phyloP scores from a whole-genome alignment of 2,329 filamentous ascomycete species.

The Fusarium sp. region DNA sequence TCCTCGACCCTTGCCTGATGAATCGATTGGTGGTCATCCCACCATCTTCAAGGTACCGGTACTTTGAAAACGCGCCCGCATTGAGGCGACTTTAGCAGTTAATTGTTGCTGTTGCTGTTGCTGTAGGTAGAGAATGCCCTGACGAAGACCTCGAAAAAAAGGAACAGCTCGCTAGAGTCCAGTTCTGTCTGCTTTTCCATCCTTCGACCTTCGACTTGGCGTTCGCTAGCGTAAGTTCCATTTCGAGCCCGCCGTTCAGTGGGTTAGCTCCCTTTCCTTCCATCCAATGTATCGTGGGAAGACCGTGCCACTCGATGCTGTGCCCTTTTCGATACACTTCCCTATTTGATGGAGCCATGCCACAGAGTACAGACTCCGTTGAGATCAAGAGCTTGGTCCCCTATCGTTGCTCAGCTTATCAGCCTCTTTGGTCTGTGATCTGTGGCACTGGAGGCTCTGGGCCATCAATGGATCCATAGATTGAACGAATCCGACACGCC shows the following conservation, averaged over 20 bases:
- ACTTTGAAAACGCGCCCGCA: slow-evolving; percentile 31
- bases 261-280: slow-evolving; percentile 26
- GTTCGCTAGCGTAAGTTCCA: slow-evolving; percentile 43
- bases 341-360: neutral
- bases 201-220: slow-evolving; percentile 45
- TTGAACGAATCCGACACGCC: slow-evolving; percentile 6
- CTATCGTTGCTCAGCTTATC: slow-evolving; percentile 18
- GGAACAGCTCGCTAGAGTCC: slow-evolving; percentile 14
- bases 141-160: slow-evolving; percentile 21
- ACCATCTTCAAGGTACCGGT: slow-evolving; percentile 44
- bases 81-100: neutral
- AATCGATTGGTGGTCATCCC: slow-evolving; percentile 43
- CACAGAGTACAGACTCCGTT: neutral
- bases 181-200: slow-evolving; percentile 45
- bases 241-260: slow-evolving; percentile 39
- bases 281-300: slow-evolving; percentile 11
- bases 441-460: slow-evolving; percentile 11
- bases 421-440: neutral
- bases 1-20: slow-evolving; percentile 43
- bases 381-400: neutral
- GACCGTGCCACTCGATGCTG: neutral
- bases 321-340: slow-evolving; percentile 1
- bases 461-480: slow-evolving; percentile 10
- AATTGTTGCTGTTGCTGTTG: neutral
- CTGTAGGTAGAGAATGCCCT: neutral